Evolutionary conservation across 1,284 basidiomycete species (phyloP), one percentile per base, ranked within the genome.

Genomic region (Cystobasidium slooffiae): DNA sequence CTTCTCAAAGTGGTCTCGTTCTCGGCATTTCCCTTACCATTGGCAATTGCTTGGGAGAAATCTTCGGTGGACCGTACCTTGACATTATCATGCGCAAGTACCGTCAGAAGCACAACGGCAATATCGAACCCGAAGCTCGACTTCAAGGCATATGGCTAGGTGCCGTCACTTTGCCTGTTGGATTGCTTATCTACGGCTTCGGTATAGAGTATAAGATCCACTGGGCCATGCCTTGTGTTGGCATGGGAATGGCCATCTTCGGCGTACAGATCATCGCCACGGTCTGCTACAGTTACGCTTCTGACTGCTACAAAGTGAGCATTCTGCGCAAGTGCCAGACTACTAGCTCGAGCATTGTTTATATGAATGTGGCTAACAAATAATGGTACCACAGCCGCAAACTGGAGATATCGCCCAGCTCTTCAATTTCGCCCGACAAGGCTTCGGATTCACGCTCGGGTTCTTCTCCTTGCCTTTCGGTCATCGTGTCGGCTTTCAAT

Each of bases 31-130:
- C n/a, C 31, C 55, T 56, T 31, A 20, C 14, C 31, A 18, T 56
- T 37, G 55, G 55, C 24, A 56, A n/a, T 56, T 14, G 14, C 55
- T 37, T 56, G 12, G 55, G 55, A 14, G 55, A 56, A 37, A n/a
- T 56, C 3, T 14, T 56, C 31, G 55, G 16, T n/a, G 55, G 55
- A n/a, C 55, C 55, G 24, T 14, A 18, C 55, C 14, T 56, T 22
- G 55, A 56, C 24, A 56, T 14, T 14, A 18, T 22, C 14, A 56
- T 56, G 55, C 14, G 55, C 12, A 56, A 56, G 24, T 56, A 56
- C 24, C 55, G 55, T 14, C 16, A 56, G 24, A 56, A 56, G 31
- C 55, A 56, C 24, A 22, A 14, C 14, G 55, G 55, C 31, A 31
- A 31, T 31, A 31, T 31, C 31, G 31, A 31, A 31, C 31, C 31